These are phyloP conservation scores for Pleurozium schreberi DNA, from an alignment of 225 moss, liverwort and hornwort genomes.

Conservation along the genomic window DNA sequence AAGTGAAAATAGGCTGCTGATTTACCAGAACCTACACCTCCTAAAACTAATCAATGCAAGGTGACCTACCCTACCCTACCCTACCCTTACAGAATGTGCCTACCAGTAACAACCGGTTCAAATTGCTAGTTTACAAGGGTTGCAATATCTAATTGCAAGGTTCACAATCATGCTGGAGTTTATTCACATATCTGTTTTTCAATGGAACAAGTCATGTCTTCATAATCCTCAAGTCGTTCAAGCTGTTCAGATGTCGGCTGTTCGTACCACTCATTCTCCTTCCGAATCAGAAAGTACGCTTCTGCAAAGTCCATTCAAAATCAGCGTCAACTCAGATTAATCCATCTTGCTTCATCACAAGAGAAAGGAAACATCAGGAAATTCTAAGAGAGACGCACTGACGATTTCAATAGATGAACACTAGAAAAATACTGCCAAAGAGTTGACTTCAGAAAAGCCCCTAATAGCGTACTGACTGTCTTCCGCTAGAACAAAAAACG, in stretches of 20 bases:
- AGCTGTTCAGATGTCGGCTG: constrained; percentile 31
- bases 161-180: neutral
- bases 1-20: neutral
- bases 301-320: constrained; percentile 24
- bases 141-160: neutral
- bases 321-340: neutral
- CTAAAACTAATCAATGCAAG: neutral
- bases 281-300: constrained; percentile 69
- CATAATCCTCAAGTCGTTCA: constrained; percentile 12
- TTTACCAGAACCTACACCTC: neutral
- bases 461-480: neutral
- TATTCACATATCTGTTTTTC: constrained; percentile 13
- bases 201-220: constrained; percentile 28
- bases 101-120: neutral
- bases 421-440: neutral
- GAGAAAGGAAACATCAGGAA: neutral
- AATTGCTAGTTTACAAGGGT: neutral
- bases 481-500: neutral
- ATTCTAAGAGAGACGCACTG: neutral
- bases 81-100: neutral
- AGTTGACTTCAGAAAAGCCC: neutral
- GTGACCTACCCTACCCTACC: neutral
- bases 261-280: constrained; percentile 73
- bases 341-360: neutral
- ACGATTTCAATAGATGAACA: neutral